These are phyloP conservation scores for Paramecium primaurelia DNA, from an alignment of 73 alveolate species.

Conservation along the genomic window DNA sequence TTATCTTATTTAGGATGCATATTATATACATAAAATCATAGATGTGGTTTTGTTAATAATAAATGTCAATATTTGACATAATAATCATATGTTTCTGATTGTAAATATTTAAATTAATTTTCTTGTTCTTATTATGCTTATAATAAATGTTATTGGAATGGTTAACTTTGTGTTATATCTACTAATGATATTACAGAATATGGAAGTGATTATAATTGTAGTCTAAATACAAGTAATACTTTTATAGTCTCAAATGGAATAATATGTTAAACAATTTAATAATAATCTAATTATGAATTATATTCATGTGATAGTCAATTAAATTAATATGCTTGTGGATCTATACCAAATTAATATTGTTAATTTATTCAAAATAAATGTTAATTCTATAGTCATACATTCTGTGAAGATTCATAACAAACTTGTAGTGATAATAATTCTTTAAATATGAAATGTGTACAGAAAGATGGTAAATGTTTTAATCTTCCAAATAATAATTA, in stretches of 20 bases:
- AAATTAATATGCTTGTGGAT: background rate
- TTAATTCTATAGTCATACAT: background rate
- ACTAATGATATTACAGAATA: background rate
- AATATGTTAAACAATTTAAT: background rate
- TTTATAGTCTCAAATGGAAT: background rate
- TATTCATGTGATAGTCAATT: background rate
- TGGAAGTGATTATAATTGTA: background rate
- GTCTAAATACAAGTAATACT: background rate
- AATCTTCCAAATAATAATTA: background rate
- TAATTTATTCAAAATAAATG: background rate
- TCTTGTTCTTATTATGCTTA: background rate
- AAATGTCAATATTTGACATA: background rate
- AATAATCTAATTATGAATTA: background rate
- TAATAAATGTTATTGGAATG: background rate
- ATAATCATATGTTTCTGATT: background rate
- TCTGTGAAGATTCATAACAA: background rate
- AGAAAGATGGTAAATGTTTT: background rate
- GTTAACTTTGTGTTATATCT: background rate
- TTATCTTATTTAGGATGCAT: background rate
- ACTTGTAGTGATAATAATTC: background rate
- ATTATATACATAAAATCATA: background rate
- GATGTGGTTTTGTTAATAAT: background rate
- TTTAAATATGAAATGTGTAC: background rate
- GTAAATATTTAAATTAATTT: background rate
- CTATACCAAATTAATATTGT: background rate